These are phyloP conservation scores for Hypericum perforatum DNA, from an alignment of 345 rosid species.

Conservation along the genomic window DNA sequence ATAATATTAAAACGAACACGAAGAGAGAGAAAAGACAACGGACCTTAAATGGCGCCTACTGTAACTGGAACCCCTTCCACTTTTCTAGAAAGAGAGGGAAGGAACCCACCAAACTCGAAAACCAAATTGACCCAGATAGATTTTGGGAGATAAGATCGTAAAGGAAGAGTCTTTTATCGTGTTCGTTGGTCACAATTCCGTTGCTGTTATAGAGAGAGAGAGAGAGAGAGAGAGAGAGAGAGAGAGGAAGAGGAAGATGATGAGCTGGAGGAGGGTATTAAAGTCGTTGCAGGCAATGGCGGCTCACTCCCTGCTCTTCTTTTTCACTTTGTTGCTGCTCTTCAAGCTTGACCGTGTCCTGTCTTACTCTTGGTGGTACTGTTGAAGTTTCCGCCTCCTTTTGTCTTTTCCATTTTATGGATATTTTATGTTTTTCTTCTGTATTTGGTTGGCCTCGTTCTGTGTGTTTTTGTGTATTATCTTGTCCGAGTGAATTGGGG, in stretches of 20 bases:
- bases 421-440: background rate
- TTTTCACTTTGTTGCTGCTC: conserved; percentile 62
- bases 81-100: no score
- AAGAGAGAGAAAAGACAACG: no score
- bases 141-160: no score
- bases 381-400: conserved; percentile 5
- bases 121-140: no score
- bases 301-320: conserved; percentile 63
- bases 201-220: no score
- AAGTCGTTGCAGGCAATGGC: conserved; percentile 78
- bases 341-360: conserved; percentile 56
- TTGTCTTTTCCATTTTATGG: background rate
- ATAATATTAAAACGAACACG: no score
- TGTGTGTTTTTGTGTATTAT: background rate
- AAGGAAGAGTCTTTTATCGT: no score
- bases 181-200: no score
- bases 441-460: background rate
- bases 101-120: no score
- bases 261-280: conserved; percentile 81
- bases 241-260: conserved; percentile 14
- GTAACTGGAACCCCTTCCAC: no score
- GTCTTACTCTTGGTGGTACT: conserved; percentile 80
- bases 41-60: no score
- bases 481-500: background rate
- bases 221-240: no score